Evolutionary conservation across 2,329 filamentous ascomycete species (phyloP).

Genomic region (Gaeumannomyces tritici): DNA sequence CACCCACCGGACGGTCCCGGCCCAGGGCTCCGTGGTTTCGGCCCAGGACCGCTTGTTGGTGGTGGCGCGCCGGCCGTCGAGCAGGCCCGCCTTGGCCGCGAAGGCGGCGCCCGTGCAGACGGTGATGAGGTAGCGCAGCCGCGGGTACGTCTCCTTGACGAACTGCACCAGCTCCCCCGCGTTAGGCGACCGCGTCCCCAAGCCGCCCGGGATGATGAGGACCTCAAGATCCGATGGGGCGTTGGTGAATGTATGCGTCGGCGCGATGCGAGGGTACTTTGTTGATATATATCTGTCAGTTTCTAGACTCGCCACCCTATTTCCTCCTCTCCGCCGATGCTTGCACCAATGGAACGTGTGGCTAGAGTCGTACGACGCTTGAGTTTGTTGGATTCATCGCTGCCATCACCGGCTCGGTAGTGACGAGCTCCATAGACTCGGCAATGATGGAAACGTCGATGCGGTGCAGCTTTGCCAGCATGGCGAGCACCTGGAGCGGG

Average conservation of each 20-base stretch:
- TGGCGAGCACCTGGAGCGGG: constrained; percentile 33
- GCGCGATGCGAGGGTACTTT: constrained; percentile 9
- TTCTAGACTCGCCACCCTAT: not conserved
- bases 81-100: constrained; percentile 46
- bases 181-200: constrained; percentile 31
- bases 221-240: constrained; percentile 46
- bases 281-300: not conserved
- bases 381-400: constrained; percentile 22
- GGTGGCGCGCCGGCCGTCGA: constrained; percentile 53
- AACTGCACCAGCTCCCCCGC: constrained; percentile 22
- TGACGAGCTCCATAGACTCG: constrained; percentile 29
- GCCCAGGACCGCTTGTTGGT: constrained; percentile 54
- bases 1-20: constrained; percentile 49
- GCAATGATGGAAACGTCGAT: constrained; percentile 32
- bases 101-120: constrained; percentile 58
- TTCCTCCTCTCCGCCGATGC: no score
- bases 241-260: constrained; percentile 42
- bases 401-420: constrained; percentile 16
- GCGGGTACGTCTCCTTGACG: constrained; percentile 32
- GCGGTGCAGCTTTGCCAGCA: constrained; percentile 22
- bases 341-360: constrained; percentile 15
- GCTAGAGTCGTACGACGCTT: constrained; percentile 19
- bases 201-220: constrained; percentile 56
- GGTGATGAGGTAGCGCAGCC: constrained; percentile 47
- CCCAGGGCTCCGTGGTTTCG: constrained; percentile 8